Evolutionary conservation across 1,284 basidiomycete species (phyloP).

Genomic region (Fomitopsis betulina): DNA sequence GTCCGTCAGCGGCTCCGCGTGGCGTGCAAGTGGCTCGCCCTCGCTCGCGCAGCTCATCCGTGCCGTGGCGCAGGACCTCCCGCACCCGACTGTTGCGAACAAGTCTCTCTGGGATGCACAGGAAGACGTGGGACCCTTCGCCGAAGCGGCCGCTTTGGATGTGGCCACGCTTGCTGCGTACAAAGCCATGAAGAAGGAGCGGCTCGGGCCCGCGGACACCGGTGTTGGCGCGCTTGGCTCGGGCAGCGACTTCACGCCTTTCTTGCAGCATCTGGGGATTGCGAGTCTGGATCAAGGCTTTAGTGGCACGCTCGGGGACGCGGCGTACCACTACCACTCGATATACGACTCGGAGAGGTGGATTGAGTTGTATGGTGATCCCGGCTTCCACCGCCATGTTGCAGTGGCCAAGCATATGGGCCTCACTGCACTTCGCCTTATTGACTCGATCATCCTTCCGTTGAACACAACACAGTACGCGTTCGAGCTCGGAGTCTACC

Average conservation of each 20-base stretch:
- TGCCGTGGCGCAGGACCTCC: conserved; percentile 59
- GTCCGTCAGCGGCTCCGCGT: conserved; percentile 67
- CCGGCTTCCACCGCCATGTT: conserved; percentile 64
- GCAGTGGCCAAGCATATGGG: conserved; percentile 70
- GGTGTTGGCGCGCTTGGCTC: conserved; percentile 44
- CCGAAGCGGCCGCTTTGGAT: conserved; percentile 26
- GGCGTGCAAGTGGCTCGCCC: conserved; percentile 55
- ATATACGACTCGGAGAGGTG: conserved; percentile 72
- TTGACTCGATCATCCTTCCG: conserved; percentile 55
- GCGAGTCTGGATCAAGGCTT: conserved; percentile 55
- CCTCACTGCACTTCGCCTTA: conserved; percentile 54
- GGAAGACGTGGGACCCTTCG: conserved; percentile 51
- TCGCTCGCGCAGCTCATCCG: conserved; percentile 77
- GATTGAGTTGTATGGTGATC: conserved; percentile 71
- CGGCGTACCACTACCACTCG: conserved; percentile 75
- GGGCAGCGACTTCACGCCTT: conserved; percentile 81
- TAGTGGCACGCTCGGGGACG: conserved; percentile 40
- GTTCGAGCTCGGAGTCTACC: conserved; percentile 42
- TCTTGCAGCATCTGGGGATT: conserved; percentile 59
- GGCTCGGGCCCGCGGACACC: conserved; percentile 16
- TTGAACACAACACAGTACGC: conserved; percentile 75
- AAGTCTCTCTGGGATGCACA: conserved; percentile 67
- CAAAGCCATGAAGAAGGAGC: conserved; percentile 21
- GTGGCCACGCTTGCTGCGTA: conserved; percentile 25
- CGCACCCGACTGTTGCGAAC: conserved; percentile 53